Evolutionary conservation across 2,329 filamentous ascomycete genomes (phyloP).

Genomic region (Cladosporium sp.): DNA sequence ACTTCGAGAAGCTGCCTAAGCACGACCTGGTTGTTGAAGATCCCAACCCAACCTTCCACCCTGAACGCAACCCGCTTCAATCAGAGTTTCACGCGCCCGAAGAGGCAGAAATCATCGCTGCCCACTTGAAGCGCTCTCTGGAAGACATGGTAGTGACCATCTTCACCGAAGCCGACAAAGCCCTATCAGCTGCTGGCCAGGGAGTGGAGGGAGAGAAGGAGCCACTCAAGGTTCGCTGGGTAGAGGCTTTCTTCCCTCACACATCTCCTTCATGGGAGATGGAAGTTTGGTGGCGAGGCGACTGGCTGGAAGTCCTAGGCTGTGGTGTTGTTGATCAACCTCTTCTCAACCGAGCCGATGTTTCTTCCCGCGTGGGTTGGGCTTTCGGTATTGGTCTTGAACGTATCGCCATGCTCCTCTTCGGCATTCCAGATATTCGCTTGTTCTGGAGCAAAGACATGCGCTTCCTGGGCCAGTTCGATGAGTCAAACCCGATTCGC

Average conservation of each 20-base stretch:
- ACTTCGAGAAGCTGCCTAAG: constrained; percentile 66
- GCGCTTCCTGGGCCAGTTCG: constrained; percentile 84
- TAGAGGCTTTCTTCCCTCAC: constrained; percentile 96
- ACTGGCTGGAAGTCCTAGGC: constrained; percentile 96
- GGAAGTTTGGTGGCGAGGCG: constrained; percentile 88
- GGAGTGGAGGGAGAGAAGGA: constrained; percentile 48
- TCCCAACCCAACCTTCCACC: constrained; percentile 71
- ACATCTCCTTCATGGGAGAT: constrained; percentile 94
- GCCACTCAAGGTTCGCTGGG: constrained; percentile 83
- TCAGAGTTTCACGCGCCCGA: constrained; percentile 62
- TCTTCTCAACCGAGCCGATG: constrained; percentile 71
- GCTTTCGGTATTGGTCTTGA: constrained; percentile 94
- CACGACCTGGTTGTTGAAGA: constrained; percentile 79
- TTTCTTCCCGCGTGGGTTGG: constrained; percentile 78
- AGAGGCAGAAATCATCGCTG: constrained; percentile 77
- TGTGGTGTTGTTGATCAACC: constrained; percentile 84
- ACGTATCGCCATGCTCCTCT: constrained; percentile 94
- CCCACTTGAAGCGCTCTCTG: constrained; percentile 82
- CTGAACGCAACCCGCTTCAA: constrained; percentile 80
- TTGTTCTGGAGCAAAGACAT: constrained; percentile 89
- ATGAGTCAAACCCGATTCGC: constrained; percentile 44
- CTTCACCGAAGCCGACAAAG: constrained; percentile 71
- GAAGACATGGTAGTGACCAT: constrained; percentile 88
- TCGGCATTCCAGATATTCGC: constrained; percentile 92
- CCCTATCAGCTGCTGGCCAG: constrained; percentile 47